Percentiles rank a stretch among this genome's conserved stretches.
Evolutionary conservation across 495 filamentous ascomycete species (phyloP).

Genomic region (Aspergillus avenaceus): DNA sequence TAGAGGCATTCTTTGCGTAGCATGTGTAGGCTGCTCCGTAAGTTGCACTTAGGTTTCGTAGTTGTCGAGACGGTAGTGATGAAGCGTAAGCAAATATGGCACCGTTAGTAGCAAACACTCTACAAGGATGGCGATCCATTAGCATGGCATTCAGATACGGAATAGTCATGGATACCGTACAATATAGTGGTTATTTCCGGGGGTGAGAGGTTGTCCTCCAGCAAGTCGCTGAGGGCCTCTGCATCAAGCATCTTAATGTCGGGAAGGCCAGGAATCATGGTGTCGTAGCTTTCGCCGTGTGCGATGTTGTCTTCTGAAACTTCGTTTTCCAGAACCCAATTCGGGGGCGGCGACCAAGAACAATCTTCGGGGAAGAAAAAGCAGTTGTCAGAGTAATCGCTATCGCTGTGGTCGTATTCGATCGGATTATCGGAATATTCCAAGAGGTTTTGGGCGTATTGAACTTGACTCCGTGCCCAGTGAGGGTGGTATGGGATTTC

Average conservation of each 20-base stretch:
- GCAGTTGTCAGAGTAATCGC: constrained; percentile 43
- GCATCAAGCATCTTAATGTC: constrained; percentile 48
- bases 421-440: constrained; percentile 41
- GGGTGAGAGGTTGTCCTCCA: constrained; percentile 45
- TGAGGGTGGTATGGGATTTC: constrained; percentile 31
- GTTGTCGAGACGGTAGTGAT: constrained; percentile 36
- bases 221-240: constrained; percentile 41
- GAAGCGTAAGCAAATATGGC: constrained; percentile 46
- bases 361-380: constrained; percentile 49
- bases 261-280: constrained; percentile 45
- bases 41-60: constrained; percentile 45
- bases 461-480: constrained; percentile 37
- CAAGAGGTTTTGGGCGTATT: constrained; percentile 39
- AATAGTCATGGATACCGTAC: constrained; percentile 17
- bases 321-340: constrained; percentile 22
- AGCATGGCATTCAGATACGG: neutral
- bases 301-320: constrained; percentile 12
- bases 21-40: constrained; percentile 47
- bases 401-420: constrained; percentile 45
- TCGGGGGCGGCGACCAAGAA: constrained; percentile 38
- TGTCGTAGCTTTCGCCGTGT: constrained; percentile 19
- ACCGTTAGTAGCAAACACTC: constrained; percentile 43
- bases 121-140: neutral
- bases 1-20: constrained; percentile 43
- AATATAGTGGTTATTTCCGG: constrained; percentile 47